These are phyloP conservation scores for Apiotrichum brassicae DNA, from an alignment of 1,284 basidiomycete genomes.

Conservation along the genomic window DNA sequence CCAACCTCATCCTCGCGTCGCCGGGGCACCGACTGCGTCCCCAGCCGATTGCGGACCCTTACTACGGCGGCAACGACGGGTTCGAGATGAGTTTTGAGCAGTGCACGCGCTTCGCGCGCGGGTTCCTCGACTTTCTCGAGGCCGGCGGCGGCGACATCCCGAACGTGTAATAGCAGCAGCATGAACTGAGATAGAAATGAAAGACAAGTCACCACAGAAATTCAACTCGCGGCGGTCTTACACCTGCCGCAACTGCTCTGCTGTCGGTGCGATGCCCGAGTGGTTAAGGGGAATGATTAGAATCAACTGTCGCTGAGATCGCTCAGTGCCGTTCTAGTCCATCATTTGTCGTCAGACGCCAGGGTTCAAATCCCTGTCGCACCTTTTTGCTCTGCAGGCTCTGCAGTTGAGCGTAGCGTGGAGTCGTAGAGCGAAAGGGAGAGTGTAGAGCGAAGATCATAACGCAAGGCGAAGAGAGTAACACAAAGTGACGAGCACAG, in stretches of 20 bases:
- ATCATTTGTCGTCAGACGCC: neutral
- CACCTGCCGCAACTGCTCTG: no score
- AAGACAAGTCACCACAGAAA: no score
- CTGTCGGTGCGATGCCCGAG: no score
- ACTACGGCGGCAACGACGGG: slow-evolving; percentile 47
- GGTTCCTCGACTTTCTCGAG: slow-evolving; percentile 43
- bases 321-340: neutral
- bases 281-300: neutral
- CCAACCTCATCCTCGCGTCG: slow-evolving; percentile 20
- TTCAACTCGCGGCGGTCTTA: no score
- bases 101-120: slow-evolving; percentile 43
- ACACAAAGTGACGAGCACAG: no score
- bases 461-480: no score
- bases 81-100: slow-evolving; percentile 48
- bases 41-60: slow-evolving; percentile 41
- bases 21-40: slow-evolving; percentile 17
- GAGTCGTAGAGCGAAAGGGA: no score
- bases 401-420: no score
- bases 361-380: neutral
- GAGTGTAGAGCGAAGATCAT: no score
- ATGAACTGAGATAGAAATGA: no score
- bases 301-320: neutral
- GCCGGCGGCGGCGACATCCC: slow-evolving; percentile 16
- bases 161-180: slow-evolving; percentile 9
- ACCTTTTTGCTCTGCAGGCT: neutral